These are phyloP conservation scores for Naganishia antarctica DNA, from an alignment of 768 basidiomycete genomes.

Conservation along the genomic window DNA sequence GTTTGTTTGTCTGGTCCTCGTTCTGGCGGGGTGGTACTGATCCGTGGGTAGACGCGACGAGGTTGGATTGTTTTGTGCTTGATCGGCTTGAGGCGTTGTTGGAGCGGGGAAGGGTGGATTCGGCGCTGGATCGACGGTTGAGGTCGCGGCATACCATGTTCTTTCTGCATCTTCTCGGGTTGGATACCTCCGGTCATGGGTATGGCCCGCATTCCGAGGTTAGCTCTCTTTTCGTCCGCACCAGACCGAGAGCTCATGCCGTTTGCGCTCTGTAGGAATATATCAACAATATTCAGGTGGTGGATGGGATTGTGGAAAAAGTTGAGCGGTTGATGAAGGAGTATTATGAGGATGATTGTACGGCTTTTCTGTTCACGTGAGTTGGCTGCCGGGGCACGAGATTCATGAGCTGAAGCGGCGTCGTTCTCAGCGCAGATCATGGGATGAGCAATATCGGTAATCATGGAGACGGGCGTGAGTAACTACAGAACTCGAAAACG, in stretches of 20 bases:
- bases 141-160: conserved; percentile 63
- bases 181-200: conserved; percentile 82
- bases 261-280: too few species aligned
- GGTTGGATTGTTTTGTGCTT: conserved; percentile 72
- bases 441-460: conserved; percentile 86
- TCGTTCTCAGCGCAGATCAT: conserved; percentile 78
- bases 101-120: conserved; percentile 60
- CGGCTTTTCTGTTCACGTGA: conserved; percentile 25
- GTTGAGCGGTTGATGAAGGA: conserved; percentile 61
- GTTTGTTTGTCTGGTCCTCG: neutral
- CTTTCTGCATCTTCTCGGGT: conserved; percentile 75
- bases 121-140: conserved; percentile 55
- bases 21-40: neutral
- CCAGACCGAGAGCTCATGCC: too few species aligned
- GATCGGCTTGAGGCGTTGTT: conserved; percentile 63
- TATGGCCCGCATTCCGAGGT: conserved; percentile 77
- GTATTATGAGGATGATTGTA: conserved; percentile 63
- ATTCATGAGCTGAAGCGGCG: conserved; percentile 55
- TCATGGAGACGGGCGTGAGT: conserved; percentile 66
- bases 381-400: neutral
- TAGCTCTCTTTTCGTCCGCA: too few species aligned
- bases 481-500: too few species aligned
- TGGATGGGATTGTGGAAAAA: conserved; percentile 66
- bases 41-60: conserved; percentile 60
- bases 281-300: conserved; percentile 74